Base-by-base conservation (phyloP, 805 yeast genomes). In the Yueomyces sp. region DNA sequence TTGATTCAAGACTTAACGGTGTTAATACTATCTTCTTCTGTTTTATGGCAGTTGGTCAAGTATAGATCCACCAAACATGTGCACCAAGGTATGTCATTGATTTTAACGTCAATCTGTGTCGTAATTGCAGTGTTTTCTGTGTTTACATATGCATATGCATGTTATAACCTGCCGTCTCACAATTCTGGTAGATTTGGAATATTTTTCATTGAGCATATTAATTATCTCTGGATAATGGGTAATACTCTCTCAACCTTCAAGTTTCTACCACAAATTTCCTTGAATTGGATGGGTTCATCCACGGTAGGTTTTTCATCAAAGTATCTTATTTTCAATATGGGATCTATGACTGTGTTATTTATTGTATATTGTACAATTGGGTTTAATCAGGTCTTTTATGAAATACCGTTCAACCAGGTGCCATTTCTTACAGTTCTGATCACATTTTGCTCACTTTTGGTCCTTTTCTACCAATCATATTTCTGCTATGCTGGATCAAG, bases 201-300 rank as follows among this genome's bases (percentile, higher is more conserved):
- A 1, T 62, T 57, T 42, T 50, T 54, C 29, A 47, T 73, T 26
- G 79, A 74, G 47, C 55, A 66, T 32, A 47, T 69, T 3, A 72
- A 71, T 43, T 63, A 48, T 39, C 8, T 68, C 3, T 70, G 74
- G 76, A 45, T 67, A 0, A 37, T 59, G 1, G 59, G 62, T 8
- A 59, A 60, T 34, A 5, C 56, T 7, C 30, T 59, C 0, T 48
- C 49, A 2, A 34, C 57, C 2, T 37, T 64, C 28, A 60, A 60
- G 42, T 54, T 62, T 38, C 29, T 63, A 3, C 77, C 79, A 0
- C 77, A 72, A 41, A 40, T 68, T 2, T 50, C 61, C 7, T 47
- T 69, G 43, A 69, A 68, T 48, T 67, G 66, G 65, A 51, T 64
- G 55, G 64, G 62, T 11, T 40, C 45, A 36, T 58, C 57, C 26